A percentile compares a stretch with the other conserved stretches of the same genome.
phyloP scores from a whole-genome alignment of 2,329 filamentous ascomycete species.

The Westerdykella sp. region DNA sequence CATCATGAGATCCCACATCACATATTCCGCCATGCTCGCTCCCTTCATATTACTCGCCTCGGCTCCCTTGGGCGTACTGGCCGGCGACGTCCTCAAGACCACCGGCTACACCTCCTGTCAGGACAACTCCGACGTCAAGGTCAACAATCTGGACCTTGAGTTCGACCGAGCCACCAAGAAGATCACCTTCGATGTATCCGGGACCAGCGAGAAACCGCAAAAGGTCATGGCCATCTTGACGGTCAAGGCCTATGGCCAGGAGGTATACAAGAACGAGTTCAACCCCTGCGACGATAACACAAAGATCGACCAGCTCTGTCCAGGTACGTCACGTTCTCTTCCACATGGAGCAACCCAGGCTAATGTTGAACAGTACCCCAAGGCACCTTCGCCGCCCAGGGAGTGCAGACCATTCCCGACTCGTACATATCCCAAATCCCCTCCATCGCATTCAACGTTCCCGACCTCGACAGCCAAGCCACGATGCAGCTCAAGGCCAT shows the following conservation, averaged over 20 bases:
- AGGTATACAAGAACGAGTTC: constrained; percentile 73
- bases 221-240: constrained; percentile 73
- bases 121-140: constrained; percentile 54
- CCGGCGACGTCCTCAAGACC: constrained; percentile 69
- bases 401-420: constrained; percentile 64
- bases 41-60: constrained; percentile 35
- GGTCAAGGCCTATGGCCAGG: constrained; percentile 76
- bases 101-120: constrained; percentile 72
- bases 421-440: constrained; percentile 72
- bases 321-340: constrained; percentile 51
- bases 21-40: constrained; percentile 34
- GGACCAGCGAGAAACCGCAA: constrained; percentile 64
- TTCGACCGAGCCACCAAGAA: constrained; percentile 71
- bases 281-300: constrained; percentile 70
- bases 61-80: constrained; percentile 49
- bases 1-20: constrained; percentile 30
- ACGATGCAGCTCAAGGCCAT: constrained; percentile 66
- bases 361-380: constrained; percentile 55
- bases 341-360: not conserved
- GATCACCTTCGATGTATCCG: constrained; percentile 75
- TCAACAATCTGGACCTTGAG: constrained; percentile 67
- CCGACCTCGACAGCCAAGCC: constrained; percentile 81
- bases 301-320: constrained; percentile 70
- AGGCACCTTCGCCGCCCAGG: constrained; percentile 66
- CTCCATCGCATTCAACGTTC: constrained; percentile 79